These are phyloP conservation scores for Tolypocladium ophioglossoides DNA, from an alignment of 2,329 filamentous ascomycete species.

Conservation along the genomic window DNA sequence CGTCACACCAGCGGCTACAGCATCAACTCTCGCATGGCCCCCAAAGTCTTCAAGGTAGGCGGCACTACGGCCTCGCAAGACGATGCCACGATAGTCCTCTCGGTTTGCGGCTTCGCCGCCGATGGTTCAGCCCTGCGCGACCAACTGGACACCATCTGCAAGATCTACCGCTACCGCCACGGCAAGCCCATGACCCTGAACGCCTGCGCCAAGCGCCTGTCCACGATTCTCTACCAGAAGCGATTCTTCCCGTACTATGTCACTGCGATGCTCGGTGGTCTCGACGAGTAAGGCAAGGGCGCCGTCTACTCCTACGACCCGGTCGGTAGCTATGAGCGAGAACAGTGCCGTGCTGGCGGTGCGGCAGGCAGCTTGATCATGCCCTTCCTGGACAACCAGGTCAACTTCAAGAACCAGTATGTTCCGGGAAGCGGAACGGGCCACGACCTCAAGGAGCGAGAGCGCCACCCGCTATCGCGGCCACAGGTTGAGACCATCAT, in stretches of 20 bases:
- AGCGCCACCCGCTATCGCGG: constrained; percentile 58
- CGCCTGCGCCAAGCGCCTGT: constrained; percentile 88
- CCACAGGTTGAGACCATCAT: constrained; percentile 76
- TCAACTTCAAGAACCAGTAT: constrained; percentile 99
- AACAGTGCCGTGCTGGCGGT: constrained; percentile 89
- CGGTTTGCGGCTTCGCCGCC: constrained; percentile 90
- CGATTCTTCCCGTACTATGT: constrained; percentile 99
- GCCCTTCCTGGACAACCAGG: constrained; percentile 98
- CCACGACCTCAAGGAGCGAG: constrained; percentile 65
- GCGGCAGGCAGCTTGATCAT: constrained; percentile 92
- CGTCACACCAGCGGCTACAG: constrained; percentile 93
- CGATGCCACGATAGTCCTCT: constrained; percentile 78
- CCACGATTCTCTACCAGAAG: constrained; percentile 93
- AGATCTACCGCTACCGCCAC: constrained; percentile 98
- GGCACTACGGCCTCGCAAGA: constrained; percentile 78
- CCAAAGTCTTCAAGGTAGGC: constrained; percentile 96
- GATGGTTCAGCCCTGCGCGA: constrained; percentile 92
- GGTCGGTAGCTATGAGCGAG: constrained; percentile 93
- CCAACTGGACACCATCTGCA: constrained; percentile 86
- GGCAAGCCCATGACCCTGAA: constrained; percentile 92
- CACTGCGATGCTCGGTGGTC: constrained; percentile 81
- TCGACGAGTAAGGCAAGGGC: constrained; percentile 90
- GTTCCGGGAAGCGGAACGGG: constrained; percentile 76
- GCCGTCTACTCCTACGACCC: constrained; percentile 97
- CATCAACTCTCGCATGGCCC: constrained; percentile 93